Evolutionary conservation across 345 rosid genomes (phyloP).

Genomic region (Hypericum androsaemum): DNA sequence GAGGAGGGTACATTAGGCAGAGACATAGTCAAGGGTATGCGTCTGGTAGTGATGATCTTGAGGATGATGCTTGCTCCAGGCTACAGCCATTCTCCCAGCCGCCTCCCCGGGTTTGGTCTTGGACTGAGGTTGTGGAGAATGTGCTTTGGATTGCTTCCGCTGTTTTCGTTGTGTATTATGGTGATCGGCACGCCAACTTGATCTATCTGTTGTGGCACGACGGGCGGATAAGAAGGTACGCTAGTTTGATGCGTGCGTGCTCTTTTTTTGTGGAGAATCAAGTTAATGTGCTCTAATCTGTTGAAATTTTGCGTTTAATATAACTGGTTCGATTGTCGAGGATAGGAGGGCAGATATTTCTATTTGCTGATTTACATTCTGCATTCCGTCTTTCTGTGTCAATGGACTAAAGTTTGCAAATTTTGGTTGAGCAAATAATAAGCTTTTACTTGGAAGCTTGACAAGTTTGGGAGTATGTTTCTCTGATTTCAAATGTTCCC

Average conservation of each 20-base stretch:
- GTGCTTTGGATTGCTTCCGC: conserved; percentile 84
- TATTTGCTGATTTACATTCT: no score
- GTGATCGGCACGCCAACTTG: conserved; percentile 67
- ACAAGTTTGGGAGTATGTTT: no score
- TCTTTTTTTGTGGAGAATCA: no score
- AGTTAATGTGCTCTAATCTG: no score
- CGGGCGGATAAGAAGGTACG: conserved; percentile 71
- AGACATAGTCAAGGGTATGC: conserved; percentile 91
- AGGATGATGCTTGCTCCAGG: conserved; percentile 93
- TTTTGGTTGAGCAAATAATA: no score
- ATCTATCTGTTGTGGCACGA: conserved; percentile 61
- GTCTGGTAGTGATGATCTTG: conserved; percentile 78
- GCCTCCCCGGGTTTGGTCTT: conserved; percentile 36
- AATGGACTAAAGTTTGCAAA: no score
- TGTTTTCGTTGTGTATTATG: conserved; percentile 63
- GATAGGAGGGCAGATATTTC: no score
- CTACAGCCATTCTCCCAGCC: conserved; percentile 34
- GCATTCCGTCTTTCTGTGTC: no score
- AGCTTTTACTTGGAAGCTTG: no score
- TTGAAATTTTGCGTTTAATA: no score
- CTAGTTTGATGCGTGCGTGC: not conserved
- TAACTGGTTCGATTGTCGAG: no score
- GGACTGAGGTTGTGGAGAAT: conserved; percentile 68
- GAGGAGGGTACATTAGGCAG: conserved; percentile 76
- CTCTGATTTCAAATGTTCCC: no score